Percentiles rank a stretch among this genome's conserved stretches.
These are phyloP conservation scores for Nothophaeocryptopus gaeumannii DNA, from an alignment of 2,329 filamentous ascomycete genomes.

Conservation along the genomic window DNA sequence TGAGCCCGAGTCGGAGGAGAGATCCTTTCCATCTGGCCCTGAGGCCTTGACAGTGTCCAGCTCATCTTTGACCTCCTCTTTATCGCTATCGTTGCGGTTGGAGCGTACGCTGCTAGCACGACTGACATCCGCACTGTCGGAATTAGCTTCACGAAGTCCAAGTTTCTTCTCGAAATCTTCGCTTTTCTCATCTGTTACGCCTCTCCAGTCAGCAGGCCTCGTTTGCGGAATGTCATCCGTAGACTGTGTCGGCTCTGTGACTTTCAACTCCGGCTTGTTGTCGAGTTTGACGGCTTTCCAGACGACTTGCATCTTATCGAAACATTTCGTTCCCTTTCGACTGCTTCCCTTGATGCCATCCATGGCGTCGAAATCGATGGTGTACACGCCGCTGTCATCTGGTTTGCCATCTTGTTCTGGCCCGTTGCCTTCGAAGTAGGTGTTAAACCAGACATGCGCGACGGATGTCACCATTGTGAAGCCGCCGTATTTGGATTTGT, in stretches of 20 bases:
- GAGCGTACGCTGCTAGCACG: constrained; percentile 65
- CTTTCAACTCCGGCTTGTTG: constrained; percentile 42
- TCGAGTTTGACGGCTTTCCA: constrained; percentile 59
- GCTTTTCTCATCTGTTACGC: constrained; percentile 41
- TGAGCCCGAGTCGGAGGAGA: constrained; percentile 1
- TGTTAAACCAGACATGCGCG: constrained; percentile 96
- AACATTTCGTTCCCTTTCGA: constrained; percentile 74
- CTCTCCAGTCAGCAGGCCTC: constrained; percentile 71
- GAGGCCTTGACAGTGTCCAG: constrained; percentile 26
- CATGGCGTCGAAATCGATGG: constrained; percentile 73
- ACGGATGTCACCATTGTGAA: constrained; percentile 89
- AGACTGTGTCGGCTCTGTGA: constrained; percentile 60
- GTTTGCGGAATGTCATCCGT: constrained; percentile 70
- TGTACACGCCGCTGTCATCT: constrained; percentile 67
- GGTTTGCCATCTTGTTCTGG: constrained; percentile 65
- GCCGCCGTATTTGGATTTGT: constrained; percentile 70
- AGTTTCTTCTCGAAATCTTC: constrained; percentile 57
- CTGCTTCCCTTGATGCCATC: constrained; percentile 91
- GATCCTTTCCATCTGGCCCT: constrained; percentile 17
- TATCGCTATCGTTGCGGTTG: constrained; percentile 10
- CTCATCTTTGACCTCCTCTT: constrained; percentile 28
- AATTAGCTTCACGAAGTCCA: constrained; percentile 64
- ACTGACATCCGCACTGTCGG: constrained; percentile 65
- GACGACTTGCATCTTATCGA: constrained; percentile 79
- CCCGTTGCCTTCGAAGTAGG: constrained; percentile 81